Base-by-base conservation (phyloP, 805 yeast species). In the Candida yuanshanica region DNA sequence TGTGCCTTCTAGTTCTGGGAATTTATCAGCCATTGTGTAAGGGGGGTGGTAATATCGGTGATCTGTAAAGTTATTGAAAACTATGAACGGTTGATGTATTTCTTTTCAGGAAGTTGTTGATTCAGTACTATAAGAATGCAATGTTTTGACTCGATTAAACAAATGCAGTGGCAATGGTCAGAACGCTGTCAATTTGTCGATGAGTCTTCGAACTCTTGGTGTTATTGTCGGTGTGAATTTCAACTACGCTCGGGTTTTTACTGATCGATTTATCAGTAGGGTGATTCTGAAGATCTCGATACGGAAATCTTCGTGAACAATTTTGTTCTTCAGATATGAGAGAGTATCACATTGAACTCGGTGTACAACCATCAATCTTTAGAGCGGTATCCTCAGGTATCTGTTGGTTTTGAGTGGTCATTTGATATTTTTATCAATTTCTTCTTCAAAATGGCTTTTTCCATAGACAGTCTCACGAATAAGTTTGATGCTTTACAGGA, bases 21-120 rank as follows among this genome's bases (percentile, higher is more conserved):
- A 83, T 63, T 82, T 81, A 48, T 84, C 91, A 41, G 86, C 77
- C 87, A 81, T 81, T 41, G 43, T 45, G 42, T 26, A 18, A 27
- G 9, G 31, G 31, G 31, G 31, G 31, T 16, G 31, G 31, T n/a
- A 14, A 27, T 27, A 27, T 27, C 31, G 31, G 31, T 27, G 18
- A 27, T 14, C 18, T 27, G 31, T 14, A 14, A 27, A 27, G 31
- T 27, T 14, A 6, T 3, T 5, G 11, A 7, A 27, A 14, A 14
- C 10, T 27, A 18, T 5, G 31, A 13, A 27, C 31, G 16, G 16
- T 27, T 27, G 31, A 7, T 11, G 17, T 12, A 14, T 10, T 14
- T 10, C 16, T 14, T n/a, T 18, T 27, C 31, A 14, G 10, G 7
- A 27, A 27, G 4, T 27, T 10, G 18, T 16, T 4, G 11, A 7